A percentile compares a stretch with the other conserved stretches of the same genome.
Evolutionary conservation across 306 rosid genomes (phyloP).

Genomic region (Vachellia collinsii): DNA sequence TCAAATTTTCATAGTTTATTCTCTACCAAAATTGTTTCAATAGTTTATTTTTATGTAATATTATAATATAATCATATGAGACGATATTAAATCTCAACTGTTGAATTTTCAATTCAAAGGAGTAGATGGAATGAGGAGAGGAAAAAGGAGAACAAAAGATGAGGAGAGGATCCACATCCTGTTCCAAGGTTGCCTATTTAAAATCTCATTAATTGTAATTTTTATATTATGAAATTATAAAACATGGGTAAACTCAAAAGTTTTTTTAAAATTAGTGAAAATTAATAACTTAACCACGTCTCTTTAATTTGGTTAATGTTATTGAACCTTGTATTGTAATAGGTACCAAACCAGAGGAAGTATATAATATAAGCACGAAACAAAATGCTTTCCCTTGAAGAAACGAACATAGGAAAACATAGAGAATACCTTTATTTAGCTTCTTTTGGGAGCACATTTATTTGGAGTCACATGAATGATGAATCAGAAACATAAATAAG

Average conservation of each 20-base stretch:
- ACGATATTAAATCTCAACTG: background rate
- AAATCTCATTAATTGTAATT: no score
- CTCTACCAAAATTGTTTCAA: no score
- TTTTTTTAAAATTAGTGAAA: no score
- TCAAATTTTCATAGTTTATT: no score
- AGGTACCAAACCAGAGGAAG: background rate
- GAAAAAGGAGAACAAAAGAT: background rate
- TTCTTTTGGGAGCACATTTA: background rate
- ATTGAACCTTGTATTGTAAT: no score
- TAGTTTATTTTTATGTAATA: no score
- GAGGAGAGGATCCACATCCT: no score
- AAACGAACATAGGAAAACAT: background rate
- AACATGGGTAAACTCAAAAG: no score
- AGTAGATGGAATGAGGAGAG: background rate
- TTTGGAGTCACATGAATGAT: background rate
- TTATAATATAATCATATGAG: background rate
- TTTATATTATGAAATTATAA: no score
- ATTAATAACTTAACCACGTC: no score
- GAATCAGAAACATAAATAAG: conserved; percentile 1
- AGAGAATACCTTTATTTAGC: background rate
- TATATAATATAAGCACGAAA: background rate
- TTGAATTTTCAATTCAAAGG: background rate
- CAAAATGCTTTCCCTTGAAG: no score
- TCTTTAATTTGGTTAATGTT: no score
- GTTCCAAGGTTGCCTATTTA: background rate